Conservation (phyloP, 1,139 yeast species). For the Yamadazyma pseudoaaseri region DNA sequence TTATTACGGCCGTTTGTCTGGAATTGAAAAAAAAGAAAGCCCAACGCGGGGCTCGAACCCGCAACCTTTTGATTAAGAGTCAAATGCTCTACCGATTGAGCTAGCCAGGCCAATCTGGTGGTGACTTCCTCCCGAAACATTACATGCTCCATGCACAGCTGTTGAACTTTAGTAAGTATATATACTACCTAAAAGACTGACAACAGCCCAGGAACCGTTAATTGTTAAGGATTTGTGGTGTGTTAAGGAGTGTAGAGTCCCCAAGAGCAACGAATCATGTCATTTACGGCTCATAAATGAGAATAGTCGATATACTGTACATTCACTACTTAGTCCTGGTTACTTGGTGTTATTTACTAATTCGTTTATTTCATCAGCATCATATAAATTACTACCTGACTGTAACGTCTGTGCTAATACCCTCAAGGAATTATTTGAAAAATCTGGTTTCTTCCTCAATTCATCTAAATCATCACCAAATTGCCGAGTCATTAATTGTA, state of each 20-base stretch:
- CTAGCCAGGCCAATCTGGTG: conserved; percentile 35
- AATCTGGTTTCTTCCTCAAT: conserved; percentile 65
- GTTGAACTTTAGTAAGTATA: no score
- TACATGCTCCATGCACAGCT: no score
- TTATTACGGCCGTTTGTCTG: no score
- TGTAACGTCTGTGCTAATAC: conserved; percentile 64
- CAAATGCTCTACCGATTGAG: conserved; percentile 50
- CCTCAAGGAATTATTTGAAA: conserved; percentile 55
- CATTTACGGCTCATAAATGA: no score
- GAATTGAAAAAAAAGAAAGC: conserved; percentile 25
- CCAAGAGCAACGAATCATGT: no score
- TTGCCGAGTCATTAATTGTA: conserved; percentile 55
- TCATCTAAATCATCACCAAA: conserved; percentile 65
- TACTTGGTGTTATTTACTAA: conserved; percentile 11
- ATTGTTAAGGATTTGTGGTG: no score
- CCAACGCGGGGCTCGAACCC: conserved; percentile 55
- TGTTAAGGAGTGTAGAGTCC: no score
- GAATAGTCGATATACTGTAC: no score
- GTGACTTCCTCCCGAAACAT: no score
- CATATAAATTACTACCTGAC: conserved; percentile 66
- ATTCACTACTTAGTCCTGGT: neutral
- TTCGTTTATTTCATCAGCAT: conserved; percentile 38
- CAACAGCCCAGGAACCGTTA: no score
- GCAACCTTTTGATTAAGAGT: conserved; percentile 50
- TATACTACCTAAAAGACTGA: no score